Evolutionary conservation across 805 yeast species (phyloP).

Genomic region (Ogataea thermomethanolica): DNA sequence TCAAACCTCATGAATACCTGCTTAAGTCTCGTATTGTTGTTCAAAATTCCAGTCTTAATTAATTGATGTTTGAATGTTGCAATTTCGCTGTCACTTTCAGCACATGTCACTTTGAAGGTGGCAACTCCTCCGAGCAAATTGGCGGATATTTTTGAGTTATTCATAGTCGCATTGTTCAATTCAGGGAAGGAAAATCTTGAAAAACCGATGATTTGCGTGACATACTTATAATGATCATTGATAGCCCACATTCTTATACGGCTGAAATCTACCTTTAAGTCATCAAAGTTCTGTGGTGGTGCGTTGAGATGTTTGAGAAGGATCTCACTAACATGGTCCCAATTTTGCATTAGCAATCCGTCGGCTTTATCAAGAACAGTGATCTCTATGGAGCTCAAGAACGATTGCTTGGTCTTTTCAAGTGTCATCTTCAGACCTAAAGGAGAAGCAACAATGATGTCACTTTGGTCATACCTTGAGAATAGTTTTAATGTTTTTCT

Average conservation of each 20-base stretch:
- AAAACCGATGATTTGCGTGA: constrained; percentile 78
- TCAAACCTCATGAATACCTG: constrained; percentile 74
- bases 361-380: constrained; percentile 79
- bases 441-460: constrained; percentile 87
- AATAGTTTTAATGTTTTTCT: constrained; percentile 82
- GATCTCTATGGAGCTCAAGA: constrained; percentile 84
- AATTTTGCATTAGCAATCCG: constrained; percentile 85
- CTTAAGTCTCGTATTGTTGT: constrained; percentile 46
- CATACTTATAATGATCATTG: constrained; percentile 67
- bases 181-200: constrained; percentile 79
- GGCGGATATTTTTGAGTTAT: constrained; percentile 38
- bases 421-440: constrained; percentile 79
- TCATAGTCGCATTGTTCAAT: constrained; percentile 57
- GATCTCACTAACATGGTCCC: constrained; percentile 74
- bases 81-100: constrained; percentile 51
- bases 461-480: constrained; percentile 80
- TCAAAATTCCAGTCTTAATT: constrained; percentile 29
- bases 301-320: constrained; percentile 66
- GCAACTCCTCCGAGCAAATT: constrained; percentile 57
- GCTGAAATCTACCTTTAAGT: constrained; percentile 74
- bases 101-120: constrained; percentile 47
- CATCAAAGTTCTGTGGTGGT: constrained; percentile 68
- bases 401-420: constrained; percentile 48
- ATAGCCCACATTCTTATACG: constrained; percentile 91
- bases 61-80: constrained; percentile 50